Evolutionary conservation across 225 moss, liverwort and hornwort genomes (phyloP), one percentile per base, ranked within the genome.

Genomic region (Marchantia polymorpha): DNA sequence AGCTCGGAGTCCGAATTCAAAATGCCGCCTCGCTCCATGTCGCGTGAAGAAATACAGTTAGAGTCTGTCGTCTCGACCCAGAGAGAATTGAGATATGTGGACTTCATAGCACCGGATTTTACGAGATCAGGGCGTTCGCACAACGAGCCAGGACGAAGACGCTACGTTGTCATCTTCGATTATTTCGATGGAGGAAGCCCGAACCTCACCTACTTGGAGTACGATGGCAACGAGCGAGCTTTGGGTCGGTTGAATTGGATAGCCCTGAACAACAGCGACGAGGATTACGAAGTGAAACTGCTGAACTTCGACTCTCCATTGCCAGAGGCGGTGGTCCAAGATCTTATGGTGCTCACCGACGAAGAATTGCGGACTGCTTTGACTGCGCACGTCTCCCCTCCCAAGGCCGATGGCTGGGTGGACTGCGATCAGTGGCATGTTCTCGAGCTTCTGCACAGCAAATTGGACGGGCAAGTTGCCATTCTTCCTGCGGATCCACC

Each of bases 181-280:
- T 26, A 12, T 48, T 74, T 52, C 54, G 74, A 74, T 46, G 74
- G 74, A 15, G 74, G 74, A 50, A 52, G 74, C 50, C 46, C 74
- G 26, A 74, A n/a, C 74, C 22, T 74, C 14, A 46, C 49, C 10
- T 74, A 74, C 74, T 47, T 74, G 22, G 74, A 74, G 74, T 74
- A 74, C 54, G 74, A 74, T 74, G 74, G 74, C 74, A 74, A 74
- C 49, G 52, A 53, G 74, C 39, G 52, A 51, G 74, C 74, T 48
- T n/a, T 74, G 54, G 66, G 26, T 66, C 66, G 66, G 19, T 30
- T 66, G n/a, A 12, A 66, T 20, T 66, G 66, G 66, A 66, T 66
- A 26, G 66, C 66, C 25, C 27, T 30, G n/a, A 26, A 66, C 66
- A 66, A 66, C 17, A 66, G 25, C n/a, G 66, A 66, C 66, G 66